These are phyloP conservation scores for Penicillium paneum DNA, from an alignment of 2,329 filamentous ascomycete species.

Conservation along the genomic window DNA sequence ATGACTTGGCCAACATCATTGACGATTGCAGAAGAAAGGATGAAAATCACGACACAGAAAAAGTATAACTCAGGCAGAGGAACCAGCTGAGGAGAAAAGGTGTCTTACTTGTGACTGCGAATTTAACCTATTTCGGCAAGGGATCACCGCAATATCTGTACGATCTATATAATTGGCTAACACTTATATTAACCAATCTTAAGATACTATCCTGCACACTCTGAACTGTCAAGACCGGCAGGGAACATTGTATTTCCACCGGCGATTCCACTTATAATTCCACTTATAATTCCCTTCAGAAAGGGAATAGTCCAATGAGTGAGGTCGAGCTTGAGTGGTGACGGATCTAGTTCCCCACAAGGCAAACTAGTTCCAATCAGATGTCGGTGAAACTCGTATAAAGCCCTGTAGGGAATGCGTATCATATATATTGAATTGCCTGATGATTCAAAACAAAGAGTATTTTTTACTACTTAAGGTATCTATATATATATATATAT, in stretches of 20 bases:
- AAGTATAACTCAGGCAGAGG: background rate
- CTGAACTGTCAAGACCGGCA: background rate
- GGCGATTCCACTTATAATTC: background rate
- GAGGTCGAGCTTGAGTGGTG: too few relatives aligned
- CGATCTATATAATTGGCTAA: background rate
- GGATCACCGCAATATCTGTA: background rate
- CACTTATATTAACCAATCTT: background rate
- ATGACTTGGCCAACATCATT: background rate
- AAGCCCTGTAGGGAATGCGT: too few relatives aligned
- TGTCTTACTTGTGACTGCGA: background rate
- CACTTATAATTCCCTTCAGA: background rate
- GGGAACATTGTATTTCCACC: background rate
- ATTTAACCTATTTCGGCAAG: background rate
- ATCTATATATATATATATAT: too few relatives aligned
- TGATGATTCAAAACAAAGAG: too few relatives aligned
- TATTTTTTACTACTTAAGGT: too few relatives aligned
- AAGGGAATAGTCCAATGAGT: background rate
- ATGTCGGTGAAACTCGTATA: too few relatives aligned
- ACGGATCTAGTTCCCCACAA: too few relatives aligned
- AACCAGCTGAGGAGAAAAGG: background rate
- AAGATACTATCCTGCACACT: background rate
- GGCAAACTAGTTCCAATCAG: too few relatives aligned
- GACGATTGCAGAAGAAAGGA: background rate
- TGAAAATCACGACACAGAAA: too few relatives aligned
- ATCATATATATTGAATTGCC: too few relatives aligned